Evolutionary conservation across 2,329 filamentous ascomycete genomes (phyloP).

Genomic region (Diaporthe helianthi): DNA sequence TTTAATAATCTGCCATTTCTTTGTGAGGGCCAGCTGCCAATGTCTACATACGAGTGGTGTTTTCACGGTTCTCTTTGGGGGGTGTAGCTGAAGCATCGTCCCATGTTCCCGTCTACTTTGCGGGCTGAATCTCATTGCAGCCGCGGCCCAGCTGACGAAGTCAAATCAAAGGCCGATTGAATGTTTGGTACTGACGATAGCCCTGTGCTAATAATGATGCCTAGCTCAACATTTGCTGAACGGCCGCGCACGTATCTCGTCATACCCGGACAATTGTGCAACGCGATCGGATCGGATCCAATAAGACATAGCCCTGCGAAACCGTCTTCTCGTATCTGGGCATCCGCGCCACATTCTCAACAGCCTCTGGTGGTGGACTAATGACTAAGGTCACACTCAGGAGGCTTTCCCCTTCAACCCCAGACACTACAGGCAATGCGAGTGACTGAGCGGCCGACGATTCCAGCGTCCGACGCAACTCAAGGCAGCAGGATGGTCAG

Average conservation of each 20-base stretch:
- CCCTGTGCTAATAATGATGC: background rate
- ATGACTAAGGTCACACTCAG: background rate
- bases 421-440: background rate
- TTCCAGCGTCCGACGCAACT: background rate
- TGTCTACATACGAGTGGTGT: no score
- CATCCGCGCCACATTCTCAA: conserved; percentile 1
- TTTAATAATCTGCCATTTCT: background rate
- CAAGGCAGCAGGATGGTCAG: background rate
- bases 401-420: background rate
- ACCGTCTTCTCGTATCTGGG: conserved; percentile 20
- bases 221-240: background rate
- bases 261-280: background rate
- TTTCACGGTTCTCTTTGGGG: background rate
- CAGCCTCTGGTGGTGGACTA: background rate
- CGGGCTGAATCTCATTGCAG: background rate
- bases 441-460: background rate
- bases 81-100: conserved; percentile 7
- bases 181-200: background rate
- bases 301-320: background rate
- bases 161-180: background rate
- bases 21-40: background rate
- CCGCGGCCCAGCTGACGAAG: background rate
- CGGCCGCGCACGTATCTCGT: background rate
- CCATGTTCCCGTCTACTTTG: background rate
- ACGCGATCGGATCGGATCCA: background rate